These are phyloP conservation scores for Basidiobolus meristosporus DNA, from an alignment of 371 early-diverging fungal genomes.

Conservation along the genomic window DNA sequence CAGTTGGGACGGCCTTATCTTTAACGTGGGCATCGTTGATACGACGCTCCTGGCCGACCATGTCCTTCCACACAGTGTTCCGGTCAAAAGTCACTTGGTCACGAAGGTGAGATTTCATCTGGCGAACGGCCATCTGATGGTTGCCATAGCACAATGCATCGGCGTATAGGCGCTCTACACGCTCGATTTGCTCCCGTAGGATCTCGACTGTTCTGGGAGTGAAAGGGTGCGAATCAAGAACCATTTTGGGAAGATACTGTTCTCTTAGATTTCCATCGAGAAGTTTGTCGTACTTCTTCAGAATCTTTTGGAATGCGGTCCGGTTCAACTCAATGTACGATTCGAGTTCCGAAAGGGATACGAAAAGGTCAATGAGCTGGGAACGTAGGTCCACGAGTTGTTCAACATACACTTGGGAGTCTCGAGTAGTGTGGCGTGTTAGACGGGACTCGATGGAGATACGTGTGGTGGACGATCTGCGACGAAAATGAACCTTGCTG, in stretches of 20 bases:
- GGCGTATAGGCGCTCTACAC: conserved; percentile 32
- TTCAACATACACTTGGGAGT: background rate
- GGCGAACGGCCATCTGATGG: conserved; percentile 36
- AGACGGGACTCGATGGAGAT: conserved; percentile 7
- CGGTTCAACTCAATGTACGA: conserved; percentile 82
- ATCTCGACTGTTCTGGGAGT: conserved; percentile 23
- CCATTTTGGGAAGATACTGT: conserved; percentile 25
- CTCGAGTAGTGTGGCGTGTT: conserved; percentile 14
- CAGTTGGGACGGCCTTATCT: conserved; percentile 2
- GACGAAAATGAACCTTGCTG: background rate
- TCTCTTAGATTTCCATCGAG: conserved; percentile 17
- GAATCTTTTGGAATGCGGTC: conserved; percentile 87
- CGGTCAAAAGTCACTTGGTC: conserved; percentile 91
- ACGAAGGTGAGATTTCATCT: conserved; percentile 61
- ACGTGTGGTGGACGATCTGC: background rate
- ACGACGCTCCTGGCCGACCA: conserved; percentile 81
- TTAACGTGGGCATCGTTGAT: conserved; percentile 40
- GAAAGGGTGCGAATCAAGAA: conserved; percentile 43
- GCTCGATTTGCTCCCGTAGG: conserved; percentile 36
- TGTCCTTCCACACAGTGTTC: conserved; percentile 93
- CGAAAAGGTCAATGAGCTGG: conserved; percentile 42
- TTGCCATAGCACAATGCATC: conserved; percentile 22
- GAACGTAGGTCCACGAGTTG: conserved; percentile 9
- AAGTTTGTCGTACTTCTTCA: conserved; percentile 94
- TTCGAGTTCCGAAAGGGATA: conserved; percentile 63